Evolutionary conservation across 1,284 basidiomycete species (phyloP).

Genomic region (Ganoderma lingzhi): DNA sequence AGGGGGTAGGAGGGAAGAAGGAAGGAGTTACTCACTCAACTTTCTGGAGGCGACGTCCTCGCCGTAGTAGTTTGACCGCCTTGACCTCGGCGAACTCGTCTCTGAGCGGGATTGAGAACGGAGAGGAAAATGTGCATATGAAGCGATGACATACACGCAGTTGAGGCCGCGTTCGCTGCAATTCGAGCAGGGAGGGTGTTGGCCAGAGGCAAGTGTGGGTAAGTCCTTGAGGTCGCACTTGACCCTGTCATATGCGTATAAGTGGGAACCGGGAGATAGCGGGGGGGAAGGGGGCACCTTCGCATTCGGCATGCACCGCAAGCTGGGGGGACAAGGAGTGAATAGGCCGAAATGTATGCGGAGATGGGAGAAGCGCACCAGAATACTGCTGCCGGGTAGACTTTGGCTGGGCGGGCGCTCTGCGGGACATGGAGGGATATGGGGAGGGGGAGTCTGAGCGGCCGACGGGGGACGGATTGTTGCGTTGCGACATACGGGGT

Average conservation of each 20-base stretch:
- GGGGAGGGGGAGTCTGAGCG: constrained; percentile 36
- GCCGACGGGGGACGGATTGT: constrained; percentile 31
- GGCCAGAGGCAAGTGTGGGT: constrained; percentile 53
- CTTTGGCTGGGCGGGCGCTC: constrained; percentile 36
- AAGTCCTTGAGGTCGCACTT: constrained; percentile 85
- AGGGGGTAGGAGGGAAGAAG: constrained; percentile 2
- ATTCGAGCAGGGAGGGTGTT: constrained; percentile 80
- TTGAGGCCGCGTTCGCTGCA: constrained; percentile 87
- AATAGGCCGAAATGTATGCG: constrained; percentile 34
- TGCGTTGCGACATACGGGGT: constrained; percentile 57
- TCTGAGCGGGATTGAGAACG: constrained; percentile 40
- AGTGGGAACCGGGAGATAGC: constrained; percentile 14
- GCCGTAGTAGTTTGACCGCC: constrained; percentile 83
- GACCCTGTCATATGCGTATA: constrained; percentile 56
- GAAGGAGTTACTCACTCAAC: constrained; percentile 56
- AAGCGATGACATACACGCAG: constrained; percentile 70
- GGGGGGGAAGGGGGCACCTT: constrained; percentile 52
- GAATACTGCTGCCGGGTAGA: constrained; percentile 38
- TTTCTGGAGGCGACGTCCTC: constrained; percentile 86
- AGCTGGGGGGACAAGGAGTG: constrained; percentile 56
- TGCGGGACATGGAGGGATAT: constrained; percentile 32
- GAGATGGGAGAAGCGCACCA: constrained; percentile 46
- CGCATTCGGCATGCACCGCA: constrained; percentile 92
- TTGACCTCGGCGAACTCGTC: constrained; percentile 91
- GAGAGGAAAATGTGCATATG: constrained; percentile 8